A percentile compares a stretch with the other conserved stretches of the same genome.
phyloP scores from a whole-genome alignment of 2,329 filamentous ascomycete genomes.

The Hymenotorrendiella dingleyae region DNA sequence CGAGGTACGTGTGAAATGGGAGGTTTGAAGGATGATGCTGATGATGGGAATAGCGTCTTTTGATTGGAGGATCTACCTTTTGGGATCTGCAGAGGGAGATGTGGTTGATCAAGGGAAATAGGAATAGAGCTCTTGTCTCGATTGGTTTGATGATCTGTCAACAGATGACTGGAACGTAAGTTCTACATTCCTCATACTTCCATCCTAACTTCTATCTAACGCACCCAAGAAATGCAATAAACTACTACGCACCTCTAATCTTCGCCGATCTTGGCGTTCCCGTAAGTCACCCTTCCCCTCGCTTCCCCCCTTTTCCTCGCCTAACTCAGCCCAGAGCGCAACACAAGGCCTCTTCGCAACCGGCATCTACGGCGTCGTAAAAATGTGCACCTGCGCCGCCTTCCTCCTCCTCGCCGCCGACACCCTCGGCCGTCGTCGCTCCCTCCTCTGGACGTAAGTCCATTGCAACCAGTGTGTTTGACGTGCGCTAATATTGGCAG shows the following conservation, averaged over 20 bases:
- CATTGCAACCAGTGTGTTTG: too few species aligned
- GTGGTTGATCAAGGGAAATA: constrained; percentile 51
- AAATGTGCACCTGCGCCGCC: constrained; percentile 55
- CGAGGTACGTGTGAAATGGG: constrained; percentile 35
- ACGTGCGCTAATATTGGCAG: too few species aligned
- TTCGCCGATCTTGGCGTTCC: constrained; percentile 59
- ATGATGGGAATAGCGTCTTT: constrained; percentile 22
- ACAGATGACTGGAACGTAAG: constrained; percentile 52
- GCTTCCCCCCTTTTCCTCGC: not conserved
- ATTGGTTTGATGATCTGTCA: constrained; percentile 63
- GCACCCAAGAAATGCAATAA: constrained; percentile 41
- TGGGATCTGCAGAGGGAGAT: constrained; percentile 55
- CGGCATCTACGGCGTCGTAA: constrained; percentile 68
- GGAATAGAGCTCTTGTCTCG: constrained; percentile 58
- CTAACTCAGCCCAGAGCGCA: constrained; percentile 34
- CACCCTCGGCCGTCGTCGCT: constrained; percentile 56
- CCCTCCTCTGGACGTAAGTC: constrained; percentile 62
- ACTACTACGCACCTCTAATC: constrained; percentile 56
- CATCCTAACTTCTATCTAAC: not conserved
- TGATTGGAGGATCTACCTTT: constrained; percentile 43
- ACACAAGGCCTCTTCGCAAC: constrained; percentile 62
- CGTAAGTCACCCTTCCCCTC: constrained; percentile 22
- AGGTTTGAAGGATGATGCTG: too few species aligned
- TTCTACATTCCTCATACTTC: not conserved
- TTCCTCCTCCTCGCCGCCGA: constrained; percentile 66